Evolutionary conservation across 2,329 filamentous ascomycete genomes (phyloP).

Genomic region (Paecilomyces fulvus): DNA sequence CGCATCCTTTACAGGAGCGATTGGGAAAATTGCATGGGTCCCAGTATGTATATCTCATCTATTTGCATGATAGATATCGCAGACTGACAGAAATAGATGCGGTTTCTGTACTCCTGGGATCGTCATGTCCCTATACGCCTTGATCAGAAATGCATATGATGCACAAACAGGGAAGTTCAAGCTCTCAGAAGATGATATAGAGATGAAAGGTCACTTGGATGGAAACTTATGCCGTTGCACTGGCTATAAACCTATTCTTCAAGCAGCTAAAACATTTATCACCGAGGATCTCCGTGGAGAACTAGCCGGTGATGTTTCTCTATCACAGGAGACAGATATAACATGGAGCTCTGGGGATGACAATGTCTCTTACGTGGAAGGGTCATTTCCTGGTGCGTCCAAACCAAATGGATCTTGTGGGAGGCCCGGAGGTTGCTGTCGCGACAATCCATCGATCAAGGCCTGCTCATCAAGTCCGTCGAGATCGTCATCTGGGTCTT

Average conservation of each 20-base stretch:
- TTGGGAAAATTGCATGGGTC: conserved; percentile 80
- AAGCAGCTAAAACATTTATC: conserved; percentile 72
- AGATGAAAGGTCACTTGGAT: conserved; percentile 68
- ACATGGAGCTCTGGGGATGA: conserved; percentile 32
- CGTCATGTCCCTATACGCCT: conserved; percentile 51
- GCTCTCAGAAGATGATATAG: conserved; percentile 67
- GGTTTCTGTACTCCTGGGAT: conserved; percentile 87
- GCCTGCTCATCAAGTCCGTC: conserved; percentile 5
- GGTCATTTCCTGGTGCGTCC: neutral
- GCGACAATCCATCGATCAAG: conserved; percentile 8
- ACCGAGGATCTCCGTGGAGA: conserved; percentile 42
- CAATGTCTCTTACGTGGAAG: conserved; percentile 25
- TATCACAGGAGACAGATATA: conserved; percentile 45
- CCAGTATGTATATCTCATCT: conserved; percentile 37
- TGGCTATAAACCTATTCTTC: conserved; percentile 76
- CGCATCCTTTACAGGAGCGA: conserved; percentile 75
- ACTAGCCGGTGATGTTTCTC: conserved; percentile 43
- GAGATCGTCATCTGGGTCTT: neutral
- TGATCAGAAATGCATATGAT: conserved; percentile 63
- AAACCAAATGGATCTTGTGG: conserved; percentile 12
- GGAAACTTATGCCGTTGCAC: conserved; percentile 84
- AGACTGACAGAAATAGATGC: conserved; percentile 33
- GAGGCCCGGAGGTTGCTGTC: conserved; percentile 18
- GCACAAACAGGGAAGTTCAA: conserved; percentile 65
- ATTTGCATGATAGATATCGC: neutral